phyloP scores from a whole-genome alignment of 768 basidiomycete genomes.

The Lentinus tigrinus region DNA sequence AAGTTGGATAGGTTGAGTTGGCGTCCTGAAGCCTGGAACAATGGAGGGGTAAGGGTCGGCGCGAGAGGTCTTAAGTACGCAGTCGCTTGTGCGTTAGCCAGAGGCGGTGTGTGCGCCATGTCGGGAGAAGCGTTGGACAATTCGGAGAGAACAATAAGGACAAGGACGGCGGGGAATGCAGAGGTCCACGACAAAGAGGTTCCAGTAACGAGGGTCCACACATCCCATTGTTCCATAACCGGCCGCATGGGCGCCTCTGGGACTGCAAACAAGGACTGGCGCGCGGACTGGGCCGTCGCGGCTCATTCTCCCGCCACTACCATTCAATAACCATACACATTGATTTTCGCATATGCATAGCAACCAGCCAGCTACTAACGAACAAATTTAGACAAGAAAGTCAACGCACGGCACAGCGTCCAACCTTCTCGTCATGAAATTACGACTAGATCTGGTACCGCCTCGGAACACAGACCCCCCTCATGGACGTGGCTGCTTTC shows the following conservation, averaged over 20 bases:
- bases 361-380: too few species aligned
- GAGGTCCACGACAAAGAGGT: conserved; percentile 5
- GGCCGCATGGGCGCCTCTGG: neutral
- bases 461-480: too few species aligned
- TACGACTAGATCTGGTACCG: too few species aligned
- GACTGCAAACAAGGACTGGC: neutral
- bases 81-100: neutral
- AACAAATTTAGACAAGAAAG: too few species aligned
- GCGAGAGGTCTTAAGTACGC: conserved; percentile 10
- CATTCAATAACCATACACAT: neutral
- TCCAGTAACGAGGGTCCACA: conserved; percentile 13
- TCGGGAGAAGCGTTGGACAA: conserved; percentile 1
- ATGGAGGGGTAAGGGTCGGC: conserved; percentile 1
- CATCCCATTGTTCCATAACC: conserved; percentile 10
- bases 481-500: too few species aligned
- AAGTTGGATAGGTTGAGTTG: neutral
- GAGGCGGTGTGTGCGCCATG: neutral
- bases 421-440: too few species aligned
- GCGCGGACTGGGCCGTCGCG: neutral
- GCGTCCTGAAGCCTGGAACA: conserved; percentile 1
- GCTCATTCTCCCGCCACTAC: neutral
- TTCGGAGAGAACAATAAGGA: conserved; percentile 16
- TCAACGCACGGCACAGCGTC: too few species aligned
- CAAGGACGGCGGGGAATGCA: conserved; percentile 3
- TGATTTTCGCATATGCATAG: too few species aligned